Percentiles rank a stretch among this genome's conserved stretches.
phyloP scores from a whole-genome alignment of 1,284 basidiomycete genomes.

The Ceratobasidium sp. region DNA sequence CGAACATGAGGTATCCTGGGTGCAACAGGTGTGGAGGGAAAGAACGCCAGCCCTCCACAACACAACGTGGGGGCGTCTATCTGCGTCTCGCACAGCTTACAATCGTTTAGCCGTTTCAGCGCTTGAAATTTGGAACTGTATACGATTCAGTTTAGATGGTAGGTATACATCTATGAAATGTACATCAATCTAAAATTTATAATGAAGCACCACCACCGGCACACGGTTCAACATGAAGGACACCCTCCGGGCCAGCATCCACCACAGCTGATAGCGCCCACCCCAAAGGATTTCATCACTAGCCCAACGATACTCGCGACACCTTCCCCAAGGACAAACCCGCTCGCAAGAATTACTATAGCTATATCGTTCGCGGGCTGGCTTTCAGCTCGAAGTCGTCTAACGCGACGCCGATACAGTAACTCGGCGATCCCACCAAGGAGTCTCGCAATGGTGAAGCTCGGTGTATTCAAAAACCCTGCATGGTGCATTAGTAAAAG shows the following conservation, averaged over 20 bases:
- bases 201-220: not conserved
- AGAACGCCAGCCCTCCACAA: too few relatives aligned
- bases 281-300: constrained; percentile 77
- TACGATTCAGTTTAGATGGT: not conserved
- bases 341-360: constrained; percentile 90
- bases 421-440: constrained; percentile 89
- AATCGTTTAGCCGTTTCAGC: too few relatives aligned
- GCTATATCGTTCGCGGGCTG: constrained; percentile 66
- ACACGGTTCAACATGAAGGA: constrained; percentile 65
- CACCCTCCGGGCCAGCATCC: constrained; percentile 83
- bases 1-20: not conserved
- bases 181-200: not conserved
- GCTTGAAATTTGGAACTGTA: too few relatives aligned
- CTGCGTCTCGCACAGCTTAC: too few relatives aligned
- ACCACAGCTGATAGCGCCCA: constrained; percentile 84
- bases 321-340: constrained; percentile 96
- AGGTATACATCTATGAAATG: too few relatives aligned
- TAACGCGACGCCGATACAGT: constrained; percentile 67
- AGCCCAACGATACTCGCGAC: constrained; percentile 87
- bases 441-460: constrained; percentile 91
- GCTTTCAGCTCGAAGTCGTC: constrained; percentile 56
- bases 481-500: constrained; percentile 51
- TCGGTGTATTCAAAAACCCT: constrained; percentile 93
- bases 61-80: too few relatives aligned
- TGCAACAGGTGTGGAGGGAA: too few relatives aligned